Evolutionary conservation across 257 asterid genomes (phyloP).

Genomic region (Solanum sejunctum): DNA sequence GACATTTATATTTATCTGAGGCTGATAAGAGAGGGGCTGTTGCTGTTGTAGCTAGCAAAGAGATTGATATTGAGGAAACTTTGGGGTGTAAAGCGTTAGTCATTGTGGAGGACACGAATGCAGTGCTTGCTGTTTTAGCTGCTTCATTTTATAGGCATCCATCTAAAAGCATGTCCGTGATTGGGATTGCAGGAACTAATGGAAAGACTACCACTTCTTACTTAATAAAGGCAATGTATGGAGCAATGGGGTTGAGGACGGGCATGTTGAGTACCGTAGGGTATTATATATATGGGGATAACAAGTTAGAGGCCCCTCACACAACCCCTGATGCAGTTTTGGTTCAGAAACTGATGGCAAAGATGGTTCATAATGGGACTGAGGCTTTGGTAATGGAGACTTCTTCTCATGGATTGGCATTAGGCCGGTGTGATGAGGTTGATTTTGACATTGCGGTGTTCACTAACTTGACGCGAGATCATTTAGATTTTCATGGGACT

Average conservation of each 20-base stretch:
- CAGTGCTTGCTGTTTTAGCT: slow-evolving; percentile 59
- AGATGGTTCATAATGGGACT: slow-evolving; percentile 81
- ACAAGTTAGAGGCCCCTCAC: slow-evolving; percentile 43
- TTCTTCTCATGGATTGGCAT: slow-evolving; percentile 49
- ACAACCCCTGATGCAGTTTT: slow-evolving; percentile 54
- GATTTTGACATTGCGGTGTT: slow-evolving; percentile 91
- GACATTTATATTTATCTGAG: slow-evolving; percentile 62
- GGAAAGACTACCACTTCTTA: slow-evolving; percentile 67
- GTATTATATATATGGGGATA: slow-evolving; percentile 68
- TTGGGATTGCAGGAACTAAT: slow-evolving; percentile 73
- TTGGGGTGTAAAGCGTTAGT: slow-evolving; percentile 88
- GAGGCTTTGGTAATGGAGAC: slow-evolving; percentile 91
- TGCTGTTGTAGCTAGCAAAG: slow-evolving; percentile 86
- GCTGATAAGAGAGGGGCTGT: slow-evolving; percentile 96
- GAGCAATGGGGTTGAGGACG: slow-evolving; percentile 92
- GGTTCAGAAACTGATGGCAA: slow-evolving; percentile 83
- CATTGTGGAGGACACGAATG: slow-evolving; percentile 69
- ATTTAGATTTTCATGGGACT: slow-evolving; percentile 55
- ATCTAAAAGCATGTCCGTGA: slow-evolving; percentile 59
- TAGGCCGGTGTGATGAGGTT: slow-evolving; percentile 62
- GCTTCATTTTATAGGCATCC: slow-evolving; percentile 81
- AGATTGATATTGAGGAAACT: slow-evolving; percentile 72
- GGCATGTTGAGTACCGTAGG: slow-evolving; percentile 86
- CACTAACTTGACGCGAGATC: slow-evolving; percentile 64
- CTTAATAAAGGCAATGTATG: slow-evolving; percentile 71